Conservation (phyloP, 2,329 filamentous ascomycete species). For the Monilinia vaccinii-corymbosi region DNA sequence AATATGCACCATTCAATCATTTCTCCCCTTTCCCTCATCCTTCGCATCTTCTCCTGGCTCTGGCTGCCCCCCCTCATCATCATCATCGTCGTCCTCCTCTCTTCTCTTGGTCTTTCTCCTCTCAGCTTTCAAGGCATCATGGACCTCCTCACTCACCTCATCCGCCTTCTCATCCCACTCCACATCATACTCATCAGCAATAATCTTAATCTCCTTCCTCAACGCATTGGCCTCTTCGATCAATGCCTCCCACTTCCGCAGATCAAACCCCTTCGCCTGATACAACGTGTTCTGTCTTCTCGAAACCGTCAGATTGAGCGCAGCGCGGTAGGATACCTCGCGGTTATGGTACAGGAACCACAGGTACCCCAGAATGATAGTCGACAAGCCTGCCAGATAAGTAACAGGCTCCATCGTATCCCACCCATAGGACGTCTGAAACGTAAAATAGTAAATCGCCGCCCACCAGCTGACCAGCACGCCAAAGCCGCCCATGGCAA, state of each 20-base stretch:
- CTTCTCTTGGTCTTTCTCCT: constrained; percentile 31
- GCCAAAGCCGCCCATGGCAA: constrained; percentile 73
- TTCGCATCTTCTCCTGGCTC: constrained; percentile 9
- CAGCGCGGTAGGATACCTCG: constrained; percentile 77
- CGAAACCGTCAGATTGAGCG: constrained; percentile 79
- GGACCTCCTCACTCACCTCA: constrained; percentile 58
- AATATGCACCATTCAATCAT: neutral
- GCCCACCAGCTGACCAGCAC: constrained; percentile 61
- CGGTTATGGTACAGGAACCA: constrained; percentile 93
- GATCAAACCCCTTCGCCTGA: constrained; percentile 63
- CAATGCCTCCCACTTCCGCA: constrained; percentile 66
- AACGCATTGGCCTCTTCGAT: constrained; percentile 73
- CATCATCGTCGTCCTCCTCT: constrained; percentile 31
- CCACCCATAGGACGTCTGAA: constrained; percentile 73
- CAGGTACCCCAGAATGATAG: constrained; percentile 80
- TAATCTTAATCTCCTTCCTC: constrained; percentile 66
- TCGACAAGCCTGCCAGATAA: constrained; percentile 77
- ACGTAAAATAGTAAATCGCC: constrained; percentile 64
- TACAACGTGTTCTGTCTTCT: constrained; percentile 71
- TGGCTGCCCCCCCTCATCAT: constrained; percentile 32
- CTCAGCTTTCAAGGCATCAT: constrained; percentile 47
- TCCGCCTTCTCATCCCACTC: constrained; percentile 77
- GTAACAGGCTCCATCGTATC: constrained; percentile 86
- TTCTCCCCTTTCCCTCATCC: neutral
- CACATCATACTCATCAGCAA: constrained; percentile 81